Evolutionary conservation across 2,329 filamentous ascomycete genomes (phyloP).

Genomic region (Diaporthe sp.): DNA sequence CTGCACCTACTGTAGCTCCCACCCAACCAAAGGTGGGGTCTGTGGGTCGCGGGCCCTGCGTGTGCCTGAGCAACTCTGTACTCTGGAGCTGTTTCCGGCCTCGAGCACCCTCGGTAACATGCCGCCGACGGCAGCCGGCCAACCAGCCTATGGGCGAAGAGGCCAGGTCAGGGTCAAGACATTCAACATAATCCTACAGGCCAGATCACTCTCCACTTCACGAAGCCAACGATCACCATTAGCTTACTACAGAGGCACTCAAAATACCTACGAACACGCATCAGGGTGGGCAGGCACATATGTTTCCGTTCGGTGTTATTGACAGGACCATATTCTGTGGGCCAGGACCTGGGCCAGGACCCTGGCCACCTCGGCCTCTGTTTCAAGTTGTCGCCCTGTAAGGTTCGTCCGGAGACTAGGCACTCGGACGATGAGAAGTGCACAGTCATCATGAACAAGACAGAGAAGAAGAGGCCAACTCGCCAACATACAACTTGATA

Average conservation of each 20-base stretch:
- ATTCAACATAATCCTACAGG: neutral
- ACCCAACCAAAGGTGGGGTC: conserved; percentile 20
- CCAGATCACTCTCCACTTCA: neutral
- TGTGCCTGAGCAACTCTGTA: conserved; percentile 8
- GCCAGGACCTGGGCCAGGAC: conserved; percentile 7
- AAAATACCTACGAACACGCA: neutral
- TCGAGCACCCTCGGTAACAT: conserved; percentile 16
- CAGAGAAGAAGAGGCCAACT: neutral
- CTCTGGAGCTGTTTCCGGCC: conserved; percentile 1
- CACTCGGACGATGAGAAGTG: neutral
- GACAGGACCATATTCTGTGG: conserved; percentile 23
- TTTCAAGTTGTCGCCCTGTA: conserved; percentile 23
- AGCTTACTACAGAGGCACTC: neutral
- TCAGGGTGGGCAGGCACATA: neutral
- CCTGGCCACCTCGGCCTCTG: neutral
- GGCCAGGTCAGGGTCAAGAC: neutral
- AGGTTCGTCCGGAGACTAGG: neutral
- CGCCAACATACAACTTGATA: too few relatives aligned
- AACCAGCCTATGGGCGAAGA: neutral
- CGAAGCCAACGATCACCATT: too few relatives aligned
- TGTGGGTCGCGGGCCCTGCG: conserved; percentile 2
- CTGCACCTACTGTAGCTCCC: conserved; percentile 1
- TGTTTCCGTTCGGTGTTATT: neutral
- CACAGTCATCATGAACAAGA: too few relatives aligned
- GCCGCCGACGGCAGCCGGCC: conserved; percentile 15